phyloP scores from a whole-genome alignment of 78 protist species.

The Tieghemostelium lacteum region DNA sequence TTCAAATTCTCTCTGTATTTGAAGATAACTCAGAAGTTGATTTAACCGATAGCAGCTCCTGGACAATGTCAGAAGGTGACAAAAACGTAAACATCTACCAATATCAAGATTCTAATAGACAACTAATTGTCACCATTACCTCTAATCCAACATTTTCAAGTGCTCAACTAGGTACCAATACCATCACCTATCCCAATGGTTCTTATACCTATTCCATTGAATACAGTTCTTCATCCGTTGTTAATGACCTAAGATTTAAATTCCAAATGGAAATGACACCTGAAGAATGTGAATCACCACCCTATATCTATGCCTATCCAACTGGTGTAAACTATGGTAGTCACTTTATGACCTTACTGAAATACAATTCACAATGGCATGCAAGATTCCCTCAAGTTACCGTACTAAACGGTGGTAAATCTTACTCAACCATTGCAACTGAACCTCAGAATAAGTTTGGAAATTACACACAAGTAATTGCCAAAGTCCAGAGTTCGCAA shows the following conservation, averaged over 20 bases:
- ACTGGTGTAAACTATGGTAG: neutral
- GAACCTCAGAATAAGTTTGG: no score
- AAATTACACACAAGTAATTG: no score
- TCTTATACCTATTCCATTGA: neutral
- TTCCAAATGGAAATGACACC: neutral
- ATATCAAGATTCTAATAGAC: neutral
- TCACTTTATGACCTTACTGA: neutral
- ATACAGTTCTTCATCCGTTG: neutral
- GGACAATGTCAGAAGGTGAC: neutral
- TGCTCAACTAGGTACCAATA: neutral
- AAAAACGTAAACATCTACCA: neutral
- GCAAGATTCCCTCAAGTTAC: slow-evolving; percentile 6
- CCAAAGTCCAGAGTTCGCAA: neutral
- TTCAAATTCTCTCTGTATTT: neutral
- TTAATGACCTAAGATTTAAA: slow-evolving; percentile 1
- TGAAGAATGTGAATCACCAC: slow-evolving; percentile 11
- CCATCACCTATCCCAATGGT: slow-evolving; percentile 6
- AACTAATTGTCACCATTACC: neutral
- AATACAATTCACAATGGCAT: neutral
- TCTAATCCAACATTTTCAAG: neutral
- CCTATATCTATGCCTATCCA: slow-evolving; percentile 6
- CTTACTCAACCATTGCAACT: neutral
- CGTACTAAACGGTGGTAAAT: neutral
- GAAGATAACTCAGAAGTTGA: neutral
- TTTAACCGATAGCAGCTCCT: neutral